Evolutionary conservation across 2,329 filamentous ascomycete species (phyloP).

Genomic region (Gyromitra esculenta): DNA sequence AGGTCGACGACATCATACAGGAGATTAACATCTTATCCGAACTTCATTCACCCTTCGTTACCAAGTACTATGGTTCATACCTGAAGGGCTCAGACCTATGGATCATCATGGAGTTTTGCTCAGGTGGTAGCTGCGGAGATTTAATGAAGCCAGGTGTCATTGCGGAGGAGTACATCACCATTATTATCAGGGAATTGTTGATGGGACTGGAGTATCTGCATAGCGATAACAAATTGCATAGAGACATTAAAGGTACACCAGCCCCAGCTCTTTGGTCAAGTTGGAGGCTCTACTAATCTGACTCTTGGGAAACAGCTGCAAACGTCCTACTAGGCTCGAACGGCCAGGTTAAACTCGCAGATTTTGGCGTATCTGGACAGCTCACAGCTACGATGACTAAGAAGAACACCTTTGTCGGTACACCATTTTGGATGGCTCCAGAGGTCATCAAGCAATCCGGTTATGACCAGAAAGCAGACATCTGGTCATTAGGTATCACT

Average conservation of each 20-base stretch:
- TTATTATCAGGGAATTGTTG: constrained; percentile 89
- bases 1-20: constrained; percentile 99
- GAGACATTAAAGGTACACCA: constrained; percentile 88
- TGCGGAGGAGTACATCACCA: constrained; percentile 94
- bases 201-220: constrained; percentile 93
- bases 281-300: constrained; percentile 5
- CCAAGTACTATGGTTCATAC: constrained; percentile 97
- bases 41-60: constrained; percentile 94
- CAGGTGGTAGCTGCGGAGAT: constrained; percentile 94
- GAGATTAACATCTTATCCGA: constrained; percentile 98
- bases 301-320: constrained; percentile 70
- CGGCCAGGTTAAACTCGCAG: constrained; percentile 94
- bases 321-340: constrained; percentile 89
- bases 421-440: constrained; percentile 99
- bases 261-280: background rate
- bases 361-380: constrained; percentile 97
- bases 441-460: constrained; percentile 96
- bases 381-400: constrained; percentile 98
- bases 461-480: constrained; percentile 88
- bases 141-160: constrained; percentile 93
- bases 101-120: constrained; percentile 99
- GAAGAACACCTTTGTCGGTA: constrained; percentile 98
- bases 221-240: constrained; percentile 92
- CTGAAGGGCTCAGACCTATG: constrained; percentile 95
- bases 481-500: constrained; percentile 92